Conservation (phyloP, 2,329 filamentous ascomycete species). For the Penicillium sp. region DNA sequence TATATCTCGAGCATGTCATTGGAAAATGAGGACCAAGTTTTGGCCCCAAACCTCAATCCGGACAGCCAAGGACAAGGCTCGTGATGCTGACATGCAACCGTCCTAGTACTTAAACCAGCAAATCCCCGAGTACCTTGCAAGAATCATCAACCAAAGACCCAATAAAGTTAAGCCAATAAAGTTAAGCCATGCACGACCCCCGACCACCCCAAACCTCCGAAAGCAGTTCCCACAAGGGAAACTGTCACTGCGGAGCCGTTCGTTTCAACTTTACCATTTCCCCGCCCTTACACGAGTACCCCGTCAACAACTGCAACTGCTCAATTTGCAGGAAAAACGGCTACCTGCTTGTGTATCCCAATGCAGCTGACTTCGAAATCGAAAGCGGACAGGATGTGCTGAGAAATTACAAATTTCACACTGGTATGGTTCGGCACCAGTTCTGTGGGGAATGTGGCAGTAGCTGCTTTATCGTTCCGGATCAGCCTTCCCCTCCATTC, state of each 20-base stretch:
- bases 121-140: not conserved
- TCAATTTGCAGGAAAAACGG: constrained; percentile 5
- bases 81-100: not conserved
- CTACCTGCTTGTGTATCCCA: constrained; percentile 1
- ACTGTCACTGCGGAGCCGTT: constrained; percentile 5
- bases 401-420: not conserved
- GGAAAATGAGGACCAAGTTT: not conserved
- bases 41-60: not conserved
- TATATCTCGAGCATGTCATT: not conserved
- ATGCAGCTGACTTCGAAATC: not conserved
- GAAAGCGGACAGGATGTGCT: not conserved
- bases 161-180: not conserved
- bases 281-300: constrained; percentile 1
- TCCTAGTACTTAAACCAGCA: not conserved
- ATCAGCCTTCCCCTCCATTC: not conserved
- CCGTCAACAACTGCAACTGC: not conserved
- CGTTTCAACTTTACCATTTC: constrained; percentile 1
- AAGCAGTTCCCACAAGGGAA: not conserved
- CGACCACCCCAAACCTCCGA: constrained; percentile 1
- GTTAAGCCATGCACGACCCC: not conserved
- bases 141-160: not conserved
- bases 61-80: not conserved
- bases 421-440: not conserved
- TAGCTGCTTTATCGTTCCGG: constrained; percentile 1
- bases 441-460: constrained; percentile 7